Percentiles rank a stretch among this genome's conserved stretches.
These are phyloP conservation scores for Oryza brachyantha DNA, from an alignment of 176 grass and related monocot genomes.

Conservation along the genomic window DNA sequence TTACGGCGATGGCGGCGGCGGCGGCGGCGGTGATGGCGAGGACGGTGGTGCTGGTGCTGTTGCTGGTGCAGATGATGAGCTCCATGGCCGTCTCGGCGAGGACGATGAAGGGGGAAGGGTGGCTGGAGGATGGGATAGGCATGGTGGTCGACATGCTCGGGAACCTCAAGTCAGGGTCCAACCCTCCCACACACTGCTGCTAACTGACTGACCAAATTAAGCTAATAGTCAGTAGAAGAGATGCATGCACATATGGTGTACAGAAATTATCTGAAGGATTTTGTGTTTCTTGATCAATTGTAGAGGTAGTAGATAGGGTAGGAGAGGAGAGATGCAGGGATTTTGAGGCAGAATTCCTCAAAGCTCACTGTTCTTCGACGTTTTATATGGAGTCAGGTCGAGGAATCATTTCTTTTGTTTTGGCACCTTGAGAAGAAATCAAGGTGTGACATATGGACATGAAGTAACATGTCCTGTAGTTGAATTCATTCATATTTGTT, in stretches of 20 bases:
- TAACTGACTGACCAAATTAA: no score
- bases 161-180: neutral
- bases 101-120: neutral
- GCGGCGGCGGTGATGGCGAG: neutral
- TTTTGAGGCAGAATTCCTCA: no score
- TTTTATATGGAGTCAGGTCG: neutral
- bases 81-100: neutral
- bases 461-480: neutral
- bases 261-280: neutral
- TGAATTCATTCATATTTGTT: neutral
- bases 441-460: neutral
- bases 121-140: constrained; percentile 13
- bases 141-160: constrained; percentile 30
- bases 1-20: neutral
- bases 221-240: no score
- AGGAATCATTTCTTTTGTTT: constrained; percentile 13
- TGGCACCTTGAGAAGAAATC: neutral
- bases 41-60: constrained; percentile 9
- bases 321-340: neutral
- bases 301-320: neutral
- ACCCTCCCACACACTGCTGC: constrained; percentile 31
- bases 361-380: neutral
- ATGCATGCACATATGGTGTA: neutral
- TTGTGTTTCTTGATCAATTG: neutral
- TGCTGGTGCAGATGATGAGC: constrained; percentile 9